Evolutionary conservation across 768 basidiomycete genomes (phyloP).

Genomic region (Lactifluus hygrophoroides): DNA sequence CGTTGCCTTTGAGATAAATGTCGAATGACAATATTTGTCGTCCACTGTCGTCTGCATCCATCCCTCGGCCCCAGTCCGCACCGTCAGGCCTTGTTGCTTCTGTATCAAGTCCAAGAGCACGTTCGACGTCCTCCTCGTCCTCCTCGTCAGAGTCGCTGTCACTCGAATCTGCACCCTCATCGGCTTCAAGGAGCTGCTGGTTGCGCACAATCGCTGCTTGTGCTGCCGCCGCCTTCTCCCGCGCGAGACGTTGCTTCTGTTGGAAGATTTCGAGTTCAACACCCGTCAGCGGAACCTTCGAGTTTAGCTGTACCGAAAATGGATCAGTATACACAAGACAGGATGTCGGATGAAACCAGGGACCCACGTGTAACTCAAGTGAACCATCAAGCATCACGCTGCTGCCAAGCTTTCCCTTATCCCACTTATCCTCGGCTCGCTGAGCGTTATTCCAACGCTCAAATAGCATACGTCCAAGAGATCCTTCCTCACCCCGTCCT

Average conservation of each 20-base stretch:
- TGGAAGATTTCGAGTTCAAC: constrained; percentile 77
- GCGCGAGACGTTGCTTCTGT: constrained; percentile 62
- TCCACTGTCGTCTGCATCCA: constrained; percentile 69
- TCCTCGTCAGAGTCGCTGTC: constrained; percentile 63
- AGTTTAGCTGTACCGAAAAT: constrained; percentile 51
- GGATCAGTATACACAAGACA: constrained; percentile 3
- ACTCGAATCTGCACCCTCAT: constrained; percentile 78
- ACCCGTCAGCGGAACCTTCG: constrained; percentile 85
- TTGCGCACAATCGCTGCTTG: constrained; percentile 77
- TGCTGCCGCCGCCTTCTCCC: constrained; percentile 80
- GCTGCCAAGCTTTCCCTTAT: constrained; percentile 80
- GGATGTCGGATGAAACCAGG: neutral
- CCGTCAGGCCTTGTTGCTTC: constrained; percentile 32
- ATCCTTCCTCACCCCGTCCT: constrained; percentile 66
- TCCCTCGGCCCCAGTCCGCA: constrained; percentile 46
- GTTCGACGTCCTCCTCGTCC: constrained; percentile 54
- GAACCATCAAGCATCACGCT: constrained; percentile 74
- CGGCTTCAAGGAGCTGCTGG: constrained; percentile 87
- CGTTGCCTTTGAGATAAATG: constrained; percentile 96
- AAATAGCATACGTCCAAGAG: constrained; percentile 70
- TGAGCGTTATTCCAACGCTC: constrained; percentile 82
- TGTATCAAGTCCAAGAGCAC: constrained; percentile 42
- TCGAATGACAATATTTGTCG: constrained; percentile 82
- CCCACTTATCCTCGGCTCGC: constrained; percentile 75
- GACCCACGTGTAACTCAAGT: constrained; percentile 54